These are phyloP conservation scores for Tilletia setariae DNA, from an alignment of 1,284 basidiomycete species.

Conservation along the genomic window DNA sequence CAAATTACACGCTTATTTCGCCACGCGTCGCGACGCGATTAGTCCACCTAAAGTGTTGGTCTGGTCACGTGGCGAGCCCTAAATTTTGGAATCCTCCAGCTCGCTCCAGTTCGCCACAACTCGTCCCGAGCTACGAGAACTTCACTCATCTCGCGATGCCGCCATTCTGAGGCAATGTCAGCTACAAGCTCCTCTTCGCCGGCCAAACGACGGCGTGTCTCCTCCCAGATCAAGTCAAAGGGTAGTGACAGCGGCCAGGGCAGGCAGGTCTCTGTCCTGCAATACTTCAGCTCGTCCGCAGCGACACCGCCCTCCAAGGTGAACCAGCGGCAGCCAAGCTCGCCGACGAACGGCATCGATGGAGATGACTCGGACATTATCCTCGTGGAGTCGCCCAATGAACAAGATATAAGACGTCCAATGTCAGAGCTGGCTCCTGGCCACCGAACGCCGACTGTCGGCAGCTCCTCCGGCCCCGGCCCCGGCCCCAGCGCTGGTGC, in stretches of 20 bases:
- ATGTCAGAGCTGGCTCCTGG: no score
- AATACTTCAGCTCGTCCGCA: neutral
- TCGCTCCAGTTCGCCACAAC: neutral
- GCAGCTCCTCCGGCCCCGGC: neutral
- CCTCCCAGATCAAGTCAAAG: neutral
- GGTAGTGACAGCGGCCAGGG: neutral
- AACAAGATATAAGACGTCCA: neutral
- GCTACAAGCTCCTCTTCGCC: neutral
- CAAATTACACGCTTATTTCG: no score
- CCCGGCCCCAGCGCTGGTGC: neutral
- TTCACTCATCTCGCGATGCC: no score
- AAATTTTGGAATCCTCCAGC: neutral
- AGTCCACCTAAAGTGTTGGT: neutral
- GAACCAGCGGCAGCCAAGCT: neutral
- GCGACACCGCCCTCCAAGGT: neutral
- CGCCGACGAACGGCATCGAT: neutral
- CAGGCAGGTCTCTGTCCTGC: conserved; percentile 1
- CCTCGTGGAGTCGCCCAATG: neutral
- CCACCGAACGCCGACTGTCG: no score
- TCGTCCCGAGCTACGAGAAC: no score
- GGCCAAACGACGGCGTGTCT: neutral
- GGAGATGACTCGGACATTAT: neutral
- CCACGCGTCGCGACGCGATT: conserved; percentile 14
- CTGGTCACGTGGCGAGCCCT: neutral
- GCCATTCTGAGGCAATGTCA: no score